Base-by-base conservation (phyloP, 2,329 filamentous ascomycete genomes). In the Exophiala sideris region DNA sequence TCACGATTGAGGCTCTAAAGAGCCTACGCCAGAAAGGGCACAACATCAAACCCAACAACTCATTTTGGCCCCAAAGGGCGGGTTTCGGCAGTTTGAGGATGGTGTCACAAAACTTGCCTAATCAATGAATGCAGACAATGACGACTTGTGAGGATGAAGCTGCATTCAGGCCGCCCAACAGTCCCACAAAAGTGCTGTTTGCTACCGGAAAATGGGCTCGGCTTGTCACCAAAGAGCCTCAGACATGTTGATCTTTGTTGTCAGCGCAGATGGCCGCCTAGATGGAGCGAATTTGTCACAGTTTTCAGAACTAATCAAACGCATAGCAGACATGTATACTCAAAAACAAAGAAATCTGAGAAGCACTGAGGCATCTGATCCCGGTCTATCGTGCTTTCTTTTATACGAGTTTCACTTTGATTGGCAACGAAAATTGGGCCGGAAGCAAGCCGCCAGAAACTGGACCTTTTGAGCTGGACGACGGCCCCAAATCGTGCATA, bases 401-500 rank as follows among this genome's bases (percentile, higher is more conserved):
- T 38, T 38, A 29, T 29, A 38, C 35, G 35, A 38, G 35, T 38
- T 16, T 16, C 35, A 38, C 5, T 38, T 10, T 38, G 11, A 38
- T 38, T 38, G 35, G 35, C 35, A 38, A 38, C 14, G 5, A 12
- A 11, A 38, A 38, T 12, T 38, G 11, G 35, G 35, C 35, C 11
- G 11, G 14, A 16, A 41, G 39, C 10, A 40, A 33, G 46, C 18
- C 29, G 36, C 6, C 12, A 20, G 16, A n/a, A 41, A 41, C n/a
- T 41, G 12, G 39, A n/a, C 12, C 3, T 38, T 38, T 9, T 21
- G 39, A 20, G 16, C 12, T 14, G 12, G 20, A n/a, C 14, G 18
- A 29, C 41, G 41, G 41, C 51, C 51, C 51, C 51, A 45, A 54
- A 45, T 21, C 32, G 44, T 38, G 46, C 40, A 40, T 42, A 24